phyloP scores from a whole-genome alignment of 495 filamentous ascomycete species.

The Immersiella caudata region DNA sequence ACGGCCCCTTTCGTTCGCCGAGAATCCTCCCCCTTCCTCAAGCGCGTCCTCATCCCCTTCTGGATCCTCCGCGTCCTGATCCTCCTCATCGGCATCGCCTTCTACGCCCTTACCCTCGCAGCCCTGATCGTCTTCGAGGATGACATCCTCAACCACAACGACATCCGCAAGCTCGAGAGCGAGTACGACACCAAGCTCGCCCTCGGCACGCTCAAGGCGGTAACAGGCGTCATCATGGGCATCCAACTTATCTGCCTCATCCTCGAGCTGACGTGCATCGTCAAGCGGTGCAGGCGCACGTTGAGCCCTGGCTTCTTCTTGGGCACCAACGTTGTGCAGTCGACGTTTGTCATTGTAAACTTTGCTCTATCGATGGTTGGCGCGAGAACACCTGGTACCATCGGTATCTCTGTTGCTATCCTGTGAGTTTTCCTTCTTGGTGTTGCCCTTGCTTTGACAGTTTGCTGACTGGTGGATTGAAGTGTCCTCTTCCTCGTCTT shows the following conservation, averaged over 20 bases:
- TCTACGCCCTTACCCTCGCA: conserved; percentile 30
- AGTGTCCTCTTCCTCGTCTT: conserved; percentile 1
- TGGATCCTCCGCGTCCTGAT: conserved; percentile 78
- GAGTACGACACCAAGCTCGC: conserved; percentile 25
- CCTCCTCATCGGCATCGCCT: conserved; percentile 30
- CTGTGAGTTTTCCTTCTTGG: background rate
- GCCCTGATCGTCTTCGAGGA: conserved; percentile 24
- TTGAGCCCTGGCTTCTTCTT: conserved; percentile 38
- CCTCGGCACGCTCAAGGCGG: conserved; percentile 22
- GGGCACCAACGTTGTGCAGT: conserved; percentile 33
- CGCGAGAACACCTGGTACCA: background rate
- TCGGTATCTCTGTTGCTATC: background rate
- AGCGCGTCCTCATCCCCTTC: conserved; percentile 74
- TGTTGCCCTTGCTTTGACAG: background rate
- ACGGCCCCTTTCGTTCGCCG: conserved; percentile 28
- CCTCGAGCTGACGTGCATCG: conserved; percentile 39
- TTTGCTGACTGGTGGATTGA: background rate
- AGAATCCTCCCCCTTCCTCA: conserved; percentile 44
- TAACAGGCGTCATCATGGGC: conserved; percentile 26
- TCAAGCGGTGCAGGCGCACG: conserved; percentile 36
- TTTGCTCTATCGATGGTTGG: conserved; percentile 16
- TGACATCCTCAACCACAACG: conserved; percentile 21
- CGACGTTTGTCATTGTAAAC: conserved; percentile 26
- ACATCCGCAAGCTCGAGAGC: conserved; percentile 7
- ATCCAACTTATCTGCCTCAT: conserved; percentile 31